phyloP scores from a whole-genome alignment of 164 flowering plant species.

The Cinnamomum micranthum region DNA sequence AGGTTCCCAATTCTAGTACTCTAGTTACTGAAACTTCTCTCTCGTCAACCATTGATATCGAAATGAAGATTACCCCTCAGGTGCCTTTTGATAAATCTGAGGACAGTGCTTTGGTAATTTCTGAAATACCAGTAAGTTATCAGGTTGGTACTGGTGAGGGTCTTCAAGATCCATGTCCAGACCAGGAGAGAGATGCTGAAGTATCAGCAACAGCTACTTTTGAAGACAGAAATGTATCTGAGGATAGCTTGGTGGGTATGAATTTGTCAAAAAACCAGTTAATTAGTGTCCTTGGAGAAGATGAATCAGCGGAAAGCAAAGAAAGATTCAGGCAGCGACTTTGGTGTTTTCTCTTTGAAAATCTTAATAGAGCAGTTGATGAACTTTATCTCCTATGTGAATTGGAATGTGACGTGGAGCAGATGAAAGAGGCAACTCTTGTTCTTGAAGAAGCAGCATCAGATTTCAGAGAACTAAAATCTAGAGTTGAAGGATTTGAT shows the following conservation, averaged over 20 bases:
- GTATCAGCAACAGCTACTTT: constrained; percentile 16
- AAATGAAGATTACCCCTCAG: constrained; percentile 10
- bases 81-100: constrained; percentile 14
- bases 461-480: constrained; percentile 71
- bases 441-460: constrained; percentile 91
- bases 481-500: constrained; percentile 82
- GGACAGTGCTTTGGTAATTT: constrained; percentile 22
- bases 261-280: constrained; percentile 25
- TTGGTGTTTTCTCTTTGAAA: constrained; percentile 92
- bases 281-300: constrained; percentile 33
- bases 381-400: constrained; percentile 95
- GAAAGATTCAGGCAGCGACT: constrained; percentile 92
- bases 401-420: constrained; percentile 86
- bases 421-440: constrained; percentile 88
- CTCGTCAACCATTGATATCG: constrained; percentile 19
- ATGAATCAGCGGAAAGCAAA: constrained; percentile 65
- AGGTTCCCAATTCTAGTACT: constrained; percentile 2
- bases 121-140: constrained; percentile 14
- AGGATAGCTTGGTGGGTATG: constrained; percentile 14
- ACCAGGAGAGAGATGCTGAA: constrained; percentile 22
- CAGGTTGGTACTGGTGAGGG: constrained; percentile 8
- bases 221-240: constrained; percentile 23
- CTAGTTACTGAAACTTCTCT: constrained; percentile 10
- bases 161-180: constrained; percentile 19
- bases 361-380: constrained; percentile 93